A percentile compares a stretch with the other conserved stretches of the same genome.
These are phyloP conservation scores for Penicillium alfredii DNA, from an alignment of 495 filamentous ascomycete species.

Conservation along the genomic window DNA sequence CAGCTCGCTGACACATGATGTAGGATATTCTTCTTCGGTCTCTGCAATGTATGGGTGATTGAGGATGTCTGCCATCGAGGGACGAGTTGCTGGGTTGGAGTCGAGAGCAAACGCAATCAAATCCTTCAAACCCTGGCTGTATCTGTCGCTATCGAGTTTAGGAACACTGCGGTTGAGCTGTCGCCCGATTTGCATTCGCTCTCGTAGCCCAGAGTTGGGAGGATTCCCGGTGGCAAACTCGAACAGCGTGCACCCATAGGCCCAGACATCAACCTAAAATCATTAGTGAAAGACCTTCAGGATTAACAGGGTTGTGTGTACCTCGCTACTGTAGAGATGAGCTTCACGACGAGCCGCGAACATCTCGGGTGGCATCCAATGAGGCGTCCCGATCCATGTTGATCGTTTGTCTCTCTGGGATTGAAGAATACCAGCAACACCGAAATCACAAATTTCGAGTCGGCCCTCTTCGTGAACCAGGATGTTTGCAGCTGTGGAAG, in stretches of 20 bases:
- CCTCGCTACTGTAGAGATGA: conserved; percentile 55
- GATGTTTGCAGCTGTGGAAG: conserved; percentile 67
- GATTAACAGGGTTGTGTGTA: conserved; percentile 9
- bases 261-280: conserved; percentile 82
- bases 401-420: conserved; percentile 77
- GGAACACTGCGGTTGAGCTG: conserved; percentile 54
- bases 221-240: conserved; percentile 89
- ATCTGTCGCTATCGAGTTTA: conserved; percentile 69
- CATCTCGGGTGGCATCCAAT: conserved; percentile 97
- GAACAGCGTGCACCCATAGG: conserved; percentile 82
- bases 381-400: conserved; percentile 89
- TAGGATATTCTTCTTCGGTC: conserved; percentile 64
- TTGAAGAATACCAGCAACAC: conserved; percentile 83
- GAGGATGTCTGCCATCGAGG: conserved; percentile 51
- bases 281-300: conserved; percentile 12
- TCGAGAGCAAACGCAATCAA: conserved; percentile 77
- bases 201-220: conserved; percentile 51
- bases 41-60: conserved; percentile 44
- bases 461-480: conserved; percentile 81
- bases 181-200: conserved; percentile 52
- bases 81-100: conserved; percentile 65
- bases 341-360: conserved; percentile 42
- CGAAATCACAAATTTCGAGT: conserved; percentile 92
- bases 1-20: conserved; percentile 60
- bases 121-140: conserved; percentile 64